These are phyloP conservation scores for Chytriomyces sp. DNA, from an alignment of 192 early-diverging fungal species.

Conservation along the genomic window DNA sequence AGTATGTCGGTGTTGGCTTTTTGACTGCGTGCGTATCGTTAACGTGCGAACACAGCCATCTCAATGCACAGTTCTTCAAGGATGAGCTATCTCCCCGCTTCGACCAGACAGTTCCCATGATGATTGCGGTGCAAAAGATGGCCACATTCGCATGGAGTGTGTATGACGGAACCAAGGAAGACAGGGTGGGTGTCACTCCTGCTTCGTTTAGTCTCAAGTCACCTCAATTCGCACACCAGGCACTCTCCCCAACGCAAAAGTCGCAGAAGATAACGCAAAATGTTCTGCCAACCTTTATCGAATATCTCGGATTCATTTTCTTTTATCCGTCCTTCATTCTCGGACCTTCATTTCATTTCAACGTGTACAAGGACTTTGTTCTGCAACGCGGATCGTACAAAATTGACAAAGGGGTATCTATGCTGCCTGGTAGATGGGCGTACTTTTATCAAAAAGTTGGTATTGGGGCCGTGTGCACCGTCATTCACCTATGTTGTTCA, in stretches of 20 bases:
- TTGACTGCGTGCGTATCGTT: background rate
- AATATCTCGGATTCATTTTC: slow-evolving; percentile 37
- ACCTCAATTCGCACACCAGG: background rate
- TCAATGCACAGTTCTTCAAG: slow-evolving; percentile 19
- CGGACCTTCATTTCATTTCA: slow-evolving; percentile 31
- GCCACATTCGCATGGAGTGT: slow-evolving; percentile 24
- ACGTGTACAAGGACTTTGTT: slow-evolving; percentile 25
- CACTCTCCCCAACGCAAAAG: slow-evolving; percentile 22
- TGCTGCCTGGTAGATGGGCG: slow-evolving; percentile 20
- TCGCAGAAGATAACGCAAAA: background rate
- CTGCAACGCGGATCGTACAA: background rate
- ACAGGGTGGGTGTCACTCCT: background rate
- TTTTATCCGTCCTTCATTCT: slow-evolving; percentile 32
- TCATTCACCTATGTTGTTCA: background rate
- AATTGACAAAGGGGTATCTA: background rate
- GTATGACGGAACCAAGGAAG: slow-evolving; percentile 15
- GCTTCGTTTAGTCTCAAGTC: background rate
- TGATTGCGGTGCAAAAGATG: slow-evolving; percentile 27
- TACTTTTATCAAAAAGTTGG: slow-evolving; percentile 11
- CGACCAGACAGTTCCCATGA: slow-evolving; percentile 29
- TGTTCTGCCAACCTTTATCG: slow-evolving; percentile 19
- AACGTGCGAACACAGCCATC: background rate
- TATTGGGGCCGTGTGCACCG: slow-evolving; percentile 3
- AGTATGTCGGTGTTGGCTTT: background rate
- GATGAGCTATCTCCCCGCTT: slow-evolving; percentile 1